Conservation (phyloP, 768 basidiomycete species). For the Macrolepiota fuliginosa region DNA sequence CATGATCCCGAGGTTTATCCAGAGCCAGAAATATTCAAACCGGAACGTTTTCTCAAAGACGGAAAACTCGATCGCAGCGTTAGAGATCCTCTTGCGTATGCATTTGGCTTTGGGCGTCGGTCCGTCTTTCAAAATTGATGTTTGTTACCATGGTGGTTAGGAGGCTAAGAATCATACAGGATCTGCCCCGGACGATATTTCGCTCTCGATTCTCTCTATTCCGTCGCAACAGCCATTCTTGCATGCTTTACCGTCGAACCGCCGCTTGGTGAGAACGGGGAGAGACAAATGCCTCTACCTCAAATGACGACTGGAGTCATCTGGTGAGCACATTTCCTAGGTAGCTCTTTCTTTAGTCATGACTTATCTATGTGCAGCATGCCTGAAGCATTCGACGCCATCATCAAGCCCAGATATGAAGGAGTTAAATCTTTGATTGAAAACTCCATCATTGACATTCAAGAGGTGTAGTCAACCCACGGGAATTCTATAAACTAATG, state of each 20-base stretch:
- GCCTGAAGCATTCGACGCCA: constrained; percentile 20
- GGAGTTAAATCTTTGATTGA: constrained; percentile 14
- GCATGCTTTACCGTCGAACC: constrained; percentile 16
- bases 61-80: constrained; percentile 17
- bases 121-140: neutral
- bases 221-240: constrained; percentile 9
- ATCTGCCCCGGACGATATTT: constrained; percentile 18
- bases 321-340: neutral
- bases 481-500: too few species aligned
- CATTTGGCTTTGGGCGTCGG: constrained; percentile 26
- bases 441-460: neutral
- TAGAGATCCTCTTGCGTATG: constrained; percentile 10
- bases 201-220: constrained; percentile 11
- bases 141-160: neutral
- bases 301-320: neutral
- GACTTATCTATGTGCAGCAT: neutral
- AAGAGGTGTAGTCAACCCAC: neutral
- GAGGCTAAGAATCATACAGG: neutral
- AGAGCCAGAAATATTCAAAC: constrained; percentile 30
- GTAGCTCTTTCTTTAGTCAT: neutral
- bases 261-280: constrained; percentile 1
- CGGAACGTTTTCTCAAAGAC: constrained; percentile 26
- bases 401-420: constrained; percentile 21
- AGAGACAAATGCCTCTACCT: too few species aligned
- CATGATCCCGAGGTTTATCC: constrained; percentile 29